Evolutionary conservation across 768 basidiomycete genomes (phyloP).

Genomic region (Serendipita sp.): DNA sequence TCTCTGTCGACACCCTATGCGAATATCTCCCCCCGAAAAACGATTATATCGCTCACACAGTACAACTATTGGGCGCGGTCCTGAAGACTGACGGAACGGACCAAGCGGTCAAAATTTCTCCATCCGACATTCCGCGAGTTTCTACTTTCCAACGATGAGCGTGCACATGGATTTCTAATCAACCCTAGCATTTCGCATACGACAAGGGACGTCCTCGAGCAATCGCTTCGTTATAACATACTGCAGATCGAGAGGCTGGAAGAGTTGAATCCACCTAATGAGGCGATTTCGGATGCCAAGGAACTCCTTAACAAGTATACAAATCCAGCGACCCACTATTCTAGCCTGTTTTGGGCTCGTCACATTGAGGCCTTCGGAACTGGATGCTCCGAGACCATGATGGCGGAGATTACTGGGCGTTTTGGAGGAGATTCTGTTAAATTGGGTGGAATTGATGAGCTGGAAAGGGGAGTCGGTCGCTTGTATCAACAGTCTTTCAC

Average conservation of each 20-base stretch:
- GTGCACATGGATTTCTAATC: neutral
- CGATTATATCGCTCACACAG: neutral
- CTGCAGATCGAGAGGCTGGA: neutral
- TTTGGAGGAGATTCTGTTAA: neutral
- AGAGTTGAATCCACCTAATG: neutral
- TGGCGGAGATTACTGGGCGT: neutral
- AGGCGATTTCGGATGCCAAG: neutral
- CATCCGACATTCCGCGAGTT: constrained; percentile 4
- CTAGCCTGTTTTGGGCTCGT: neutral
- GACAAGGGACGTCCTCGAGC: neutral
- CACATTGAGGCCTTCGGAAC: neutral
- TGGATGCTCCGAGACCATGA: neutral
- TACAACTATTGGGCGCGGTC: neutral
- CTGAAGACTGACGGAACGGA: neutral
- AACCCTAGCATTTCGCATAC: neutral
- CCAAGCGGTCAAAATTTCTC: neutral
- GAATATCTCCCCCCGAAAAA: neutral
- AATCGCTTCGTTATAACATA: neutral
- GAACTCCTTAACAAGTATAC: neutral
- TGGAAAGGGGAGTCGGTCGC: neutral
- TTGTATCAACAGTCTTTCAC: neutral
- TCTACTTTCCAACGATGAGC: neutral
- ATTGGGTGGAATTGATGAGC: constrained; percentile 2
- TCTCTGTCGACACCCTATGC: neutral
- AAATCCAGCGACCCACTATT: neutral